Percentiles rank a stretch among this genome's conserved stretches.
These are phyloP conservation scores for Candida yuanshanica DNA, from an alignment of 805 yeast genomes.

Conservation along the genomic window DNA sequence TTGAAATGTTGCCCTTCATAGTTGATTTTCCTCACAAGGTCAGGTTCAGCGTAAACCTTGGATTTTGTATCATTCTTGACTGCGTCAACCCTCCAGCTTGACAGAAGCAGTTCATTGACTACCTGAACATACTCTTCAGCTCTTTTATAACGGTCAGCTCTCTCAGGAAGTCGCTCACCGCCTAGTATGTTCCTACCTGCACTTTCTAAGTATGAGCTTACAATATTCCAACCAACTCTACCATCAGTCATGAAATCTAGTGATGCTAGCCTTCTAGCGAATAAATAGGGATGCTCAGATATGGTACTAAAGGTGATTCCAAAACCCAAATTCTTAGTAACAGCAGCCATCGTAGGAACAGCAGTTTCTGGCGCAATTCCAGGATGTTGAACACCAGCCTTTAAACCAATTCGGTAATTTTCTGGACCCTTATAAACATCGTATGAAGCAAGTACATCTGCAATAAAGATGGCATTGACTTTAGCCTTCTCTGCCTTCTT, in stretches of 20 bases:
- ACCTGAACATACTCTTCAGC: conserved; percentile 36
- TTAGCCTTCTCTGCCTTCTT: conserved; percentile 31
- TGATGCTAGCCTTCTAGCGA: conserved; percentile 34
- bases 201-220: conserved; percentile 33
- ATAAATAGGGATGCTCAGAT: conserved; percentile 34
- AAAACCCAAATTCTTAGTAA: conserved; percentile 31
- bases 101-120: conserved; percentile 30
- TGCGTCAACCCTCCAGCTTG: conserved; percentile 34
- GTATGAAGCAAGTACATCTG: conserved; percentile 36
- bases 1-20: conserved; percentile 34
- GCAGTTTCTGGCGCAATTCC: conserved; percentile 34
- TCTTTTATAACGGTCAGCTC: conserved; percentile 30
- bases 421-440: conserved; percentile 32
- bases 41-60: conserved; percentile 30
- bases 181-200: conserved; percentile 32
- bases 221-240: conserved; percentile 40
- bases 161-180: conserved; percentile 29
- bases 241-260: conserved; percentile 37
- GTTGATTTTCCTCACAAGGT: conserved; percentile 31
- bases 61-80: conserved; percentile 12
- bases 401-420: conserved; percentile 11
- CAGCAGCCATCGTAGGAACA: conserved; percentile 36
- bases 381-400: conserved; percentile 30
- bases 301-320: conserved; percentile 36
- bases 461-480: conserved; percentile 33